Conservation (phyloP, 2,329 filamentous ascomycete species). For the Tolypocladium ovalisporum region DNA sequence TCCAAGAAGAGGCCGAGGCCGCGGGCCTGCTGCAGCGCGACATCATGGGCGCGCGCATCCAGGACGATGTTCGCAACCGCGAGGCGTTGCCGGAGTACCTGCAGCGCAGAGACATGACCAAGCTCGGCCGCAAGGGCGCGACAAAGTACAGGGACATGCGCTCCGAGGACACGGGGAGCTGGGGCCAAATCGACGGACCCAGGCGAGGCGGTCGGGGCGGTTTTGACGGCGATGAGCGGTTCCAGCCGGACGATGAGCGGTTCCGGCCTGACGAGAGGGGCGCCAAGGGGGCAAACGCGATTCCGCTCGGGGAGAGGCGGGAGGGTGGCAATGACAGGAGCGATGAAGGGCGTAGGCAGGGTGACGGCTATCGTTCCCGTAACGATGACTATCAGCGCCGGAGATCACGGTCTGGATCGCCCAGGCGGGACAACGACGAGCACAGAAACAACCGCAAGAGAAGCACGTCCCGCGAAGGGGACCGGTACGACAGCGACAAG, state of each 20-base stretch:
- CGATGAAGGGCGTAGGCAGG: slow-evolving; percentile 14
- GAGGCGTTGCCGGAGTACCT: slow-evolving; percentile 82
- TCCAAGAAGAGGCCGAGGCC: slow-evolving; percentile 66
- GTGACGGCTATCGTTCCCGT: slow-evolving; percentile 2
- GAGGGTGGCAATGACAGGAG: slow-evolving; percentile 19
- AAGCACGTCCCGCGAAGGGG: slow-evolving; percentile 42
- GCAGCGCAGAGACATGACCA: slow-evolving; percentile 88
- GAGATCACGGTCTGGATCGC: slow-evolving; percentile 37
- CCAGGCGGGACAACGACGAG: slow-evolving; percentile 32
- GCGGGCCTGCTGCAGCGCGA: slow-evolving; percentile 71
- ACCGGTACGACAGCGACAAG: slow-evolving; percentile 48
- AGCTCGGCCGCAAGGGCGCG: slow-evolving; percentile 82
- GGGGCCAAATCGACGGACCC: slow-evolving; percentile 54
- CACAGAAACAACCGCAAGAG: slow-evolving; percentile 42
- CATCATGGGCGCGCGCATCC: slow-evolving; percentile 74
- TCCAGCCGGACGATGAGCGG: slow-evolving; percentile 50
- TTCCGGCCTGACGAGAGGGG: slow-evolving; percentile 29
- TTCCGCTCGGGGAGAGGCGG: slow-evolving; percentile 47
- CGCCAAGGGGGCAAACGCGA: slow-evolving; percentile 57
- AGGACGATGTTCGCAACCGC: slow-evolving; percentile 72
- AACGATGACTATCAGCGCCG: slow-evolving; percentile 5
- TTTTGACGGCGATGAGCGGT: slow-evolving; percentile 50
- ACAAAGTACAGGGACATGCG: slow-evolving; percentile 84
- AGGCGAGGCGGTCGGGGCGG: slow-evolving; percentile 18
- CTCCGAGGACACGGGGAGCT: slow-evolving; percentile 81